Base-by-base conservation (phyloP, 2,329 filamentous ascomycete genomes). In the Clonostachys rosea region DNA sequence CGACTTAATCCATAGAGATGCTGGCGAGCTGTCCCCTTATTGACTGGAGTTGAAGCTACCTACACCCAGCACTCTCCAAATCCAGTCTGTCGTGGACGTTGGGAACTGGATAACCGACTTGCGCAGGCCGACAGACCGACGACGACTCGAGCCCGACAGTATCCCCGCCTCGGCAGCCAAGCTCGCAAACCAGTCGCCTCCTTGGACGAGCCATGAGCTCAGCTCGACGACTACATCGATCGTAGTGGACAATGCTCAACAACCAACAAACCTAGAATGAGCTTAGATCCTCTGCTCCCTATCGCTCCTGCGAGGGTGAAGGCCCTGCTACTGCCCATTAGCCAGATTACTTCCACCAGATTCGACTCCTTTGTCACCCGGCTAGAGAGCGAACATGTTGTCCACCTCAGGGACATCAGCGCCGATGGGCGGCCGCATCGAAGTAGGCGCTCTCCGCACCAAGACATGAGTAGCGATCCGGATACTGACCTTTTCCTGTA, bases 251-350 rank as follows among this genome's bases (percentile, higher is more conserved):
- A 13, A 48, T 48, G 47, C 37, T 48, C 16, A 30, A 48, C 30
- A 39, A 43, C 44, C 12, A 49, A 67, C 64, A 63, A 72, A 76
- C 71, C 68, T 76, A 86, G 71, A 64, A 95, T 95, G 91, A 86
- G 81, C 73, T 79, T 88, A 71, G 92, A 96, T 75, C 85, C 89
- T 68, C 82, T 96, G 66, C 87, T 91, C 66, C 91, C 92, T 68
- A 84, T 91, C 73, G 88, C 91, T 68, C 91, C 91, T 64, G 92
- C 91, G 72, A 87, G 89, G 78, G 83, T 97, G 63, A 88, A 89
- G 73, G 89, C 87, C 52, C 81, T 96, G 57, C 80, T 96, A 50
- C 75, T 97, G 51, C 94, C 94, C 47, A 77, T 95, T 55, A 92
- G 92, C 46, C 86, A 82, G 62, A 94, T 97, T 65, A 91, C 85